Percentiles rank a stretch among this genome's conserved stretches.
Conservation (phyloP, 176 grass and related monocot genomes). For the Metroxylon sagu region DNA sequence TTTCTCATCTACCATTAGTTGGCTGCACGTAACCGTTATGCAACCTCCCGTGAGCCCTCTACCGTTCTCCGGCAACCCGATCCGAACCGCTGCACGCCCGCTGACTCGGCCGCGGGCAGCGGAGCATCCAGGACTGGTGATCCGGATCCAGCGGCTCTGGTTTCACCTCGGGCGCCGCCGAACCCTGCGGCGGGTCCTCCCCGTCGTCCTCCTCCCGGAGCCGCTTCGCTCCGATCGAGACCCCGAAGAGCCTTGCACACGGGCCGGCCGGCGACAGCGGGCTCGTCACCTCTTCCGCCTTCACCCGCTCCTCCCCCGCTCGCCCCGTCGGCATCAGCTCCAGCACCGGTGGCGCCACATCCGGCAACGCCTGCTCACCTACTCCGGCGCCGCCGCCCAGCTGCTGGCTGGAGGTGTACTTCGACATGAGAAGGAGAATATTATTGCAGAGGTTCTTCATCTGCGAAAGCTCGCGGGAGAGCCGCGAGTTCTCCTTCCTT, state of each 20-base stretch:
- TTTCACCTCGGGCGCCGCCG: slow-evolving; percentile 27
- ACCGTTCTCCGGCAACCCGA: slow-evolving; percentile 2
- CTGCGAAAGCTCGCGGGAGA: slow-evolving; percentile 55
- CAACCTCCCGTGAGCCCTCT: too few species aligned
- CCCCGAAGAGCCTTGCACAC: slow-evolving; percentile 52
- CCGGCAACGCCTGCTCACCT: slow-evolving; percentile 1
- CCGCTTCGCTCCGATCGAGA: slow-evolving; percentile 63
- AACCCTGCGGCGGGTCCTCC: neutral
- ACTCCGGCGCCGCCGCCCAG: slow-evolving; percentile 3
- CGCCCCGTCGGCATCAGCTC: slow-evolving; percentile 46
- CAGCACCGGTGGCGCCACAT: slow-evolving; percentile 18
- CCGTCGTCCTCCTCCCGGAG: slow-evolving; percentile 19
- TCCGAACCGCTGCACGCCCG: slow-evolving; percentile 28
- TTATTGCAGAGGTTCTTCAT: slow-evolving; percentile 90
- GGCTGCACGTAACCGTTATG: too few species aligned
- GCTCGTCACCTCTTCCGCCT: slow-evolving; percentile 3
- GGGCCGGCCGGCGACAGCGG: slow-evolving; percentile 8
- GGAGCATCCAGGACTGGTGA: slow-evolving; percentile 40
- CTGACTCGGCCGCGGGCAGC: slow-evolving; percentile 3
- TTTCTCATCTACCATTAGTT: too few species aligned
- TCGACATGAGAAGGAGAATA: slow-evolving; percentile 71
- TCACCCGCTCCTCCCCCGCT: neutral
- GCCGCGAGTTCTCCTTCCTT: slow-evolving; percentile 48
- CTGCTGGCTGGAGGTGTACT: slow-evolving; percentile 39
- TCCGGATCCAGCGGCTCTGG: slow-evolving; percentile 32